A percentile compares a stretch with the other conserved stretches of the same genome.
These are phyloP conservation scores for Apiospora koreana DNA, from an alignment of 2,329 filamentous ascomycete genomes.

Conservation along the genomic window DNA sequence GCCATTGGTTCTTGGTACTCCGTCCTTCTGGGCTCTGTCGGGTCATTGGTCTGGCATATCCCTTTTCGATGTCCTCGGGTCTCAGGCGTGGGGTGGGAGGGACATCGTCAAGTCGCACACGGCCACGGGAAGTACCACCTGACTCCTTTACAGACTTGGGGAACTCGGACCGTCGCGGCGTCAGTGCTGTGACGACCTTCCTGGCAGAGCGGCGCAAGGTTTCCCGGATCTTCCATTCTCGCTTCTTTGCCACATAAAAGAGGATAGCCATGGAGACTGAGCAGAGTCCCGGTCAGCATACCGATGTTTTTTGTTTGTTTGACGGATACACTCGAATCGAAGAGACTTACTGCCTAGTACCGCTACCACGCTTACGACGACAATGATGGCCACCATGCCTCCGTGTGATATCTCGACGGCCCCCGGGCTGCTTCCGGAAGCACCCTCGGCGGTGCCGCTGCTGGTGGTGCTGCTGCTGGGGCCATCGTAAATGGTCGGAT, in stretches of 20 bases:
- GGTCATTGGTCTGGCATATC: conserved; percentile 33
- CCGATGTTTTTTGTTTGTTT: conserved; percentile 21
- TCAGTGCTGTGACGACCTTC: conserved; percentile 61
- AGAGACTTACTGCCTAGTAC: conserved; percentile 66
- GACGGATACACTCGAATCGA: not conserved
- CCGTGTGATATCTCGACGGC: conserved; percentile 67
- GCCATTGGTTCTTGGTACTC: conserved; percentile 23
- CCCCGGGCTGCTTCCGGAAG: conserved; percentile 61
- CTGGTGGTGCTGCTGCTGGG: conserved; percentile 41
- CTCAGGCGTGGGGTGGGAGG: conserved; percentile 59
- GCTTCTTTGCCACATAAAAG: conserved; percentile 81
- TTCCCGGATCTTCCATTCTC: conserved; percentile 78
- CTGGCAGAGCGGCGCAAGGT: conserved; percentile 69
- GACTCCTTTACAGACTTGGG: conserved; percentile 56
- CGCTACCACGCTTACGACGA: conserved; percentile 67
- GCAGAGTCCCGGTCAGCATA: conserved; percentile 16
- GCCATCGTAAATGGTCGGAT: conserved; percentile 33
- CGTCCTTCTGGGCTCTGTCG: conserved; percentile 9
- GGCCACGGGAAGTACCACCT: conserved; percentile 36
- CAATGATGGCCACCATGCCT: conserved; percentile 72
- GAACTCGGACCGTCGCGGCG: conserved; percentile 63
- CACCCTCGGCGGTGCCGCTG: conserved; percentile 57
- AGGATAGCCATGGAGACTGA: conserved; percentile 65
- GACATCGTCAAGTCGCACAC: conserved; percentile 55
- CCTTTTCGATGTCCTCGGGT: conserved; percentile 62